These are phyloP conservation scores for Chaetomiaceae sp. DNA, from an alignment of 2,329 filamentous ascomycete genomes.

Conservation along the genomic window DNA sequence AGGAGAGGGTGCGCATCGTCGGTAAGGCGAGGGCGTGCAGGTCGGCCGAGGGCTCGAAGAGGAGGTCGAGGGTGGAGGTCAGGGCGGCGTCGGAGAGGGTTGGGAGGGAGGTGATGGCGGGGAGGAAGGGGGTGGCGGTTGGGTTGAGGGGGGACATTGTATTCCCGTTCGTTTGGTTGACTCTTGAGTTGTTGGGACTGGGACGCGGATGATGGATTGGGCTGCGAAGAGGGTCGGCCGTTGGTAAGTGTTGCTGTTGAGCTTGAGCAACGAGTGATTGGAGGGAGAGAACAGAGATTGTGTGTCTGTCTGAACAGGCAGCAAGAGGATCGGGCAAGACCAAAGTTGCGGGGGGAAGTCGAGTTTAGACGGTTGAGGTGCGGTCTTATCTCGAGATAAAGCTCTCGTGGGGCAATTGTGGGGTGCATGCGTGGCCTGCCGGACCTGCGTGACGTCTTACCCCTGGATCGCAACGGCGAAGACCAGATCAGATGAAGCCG, in stretches of 20 bases:
- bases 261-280: no score
- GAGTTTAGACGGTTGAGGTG: not conserved
- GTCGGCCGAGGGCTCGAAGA: conserved; percentile 77
- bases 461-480: not conserved
- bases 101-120: conserved; percentile 52
- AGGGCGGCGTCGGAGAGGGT: conserved; percentile 52
- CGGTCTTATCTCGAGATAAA: not conserved
- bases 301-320: no score
- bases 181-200: not conserved
- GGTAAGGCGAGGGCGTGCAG: conserved; percentile 70
- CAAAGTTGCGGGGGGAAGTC: no score
- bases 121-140: conserved; percentile 42
- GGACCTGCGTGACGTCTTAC: not conserved
- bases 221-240: no score
- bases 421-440: conserved; percentile 2
- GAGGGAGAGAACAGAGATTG: not conserved
- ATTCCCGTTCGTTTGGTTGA: not conserved
- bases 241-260: no score
- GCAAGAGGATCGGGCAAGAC: no score
- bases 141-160: conserved; percentile 13
- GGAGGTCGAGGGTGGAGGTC: conserved; percentile 61
- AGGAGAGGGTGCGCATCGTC: conserved; percentile 52
- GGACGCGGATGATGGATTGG: no score
- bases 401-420: not conserved
- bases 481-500: no score